A percentile compares a stretch with the other conserved stretches of the same genome.
These are phyloP conservation scores for Colletotrichum filicis DNA, from an alignment of 2,329 filamentous ascomycete genomes.

Conservation along the genomic window DNA sequence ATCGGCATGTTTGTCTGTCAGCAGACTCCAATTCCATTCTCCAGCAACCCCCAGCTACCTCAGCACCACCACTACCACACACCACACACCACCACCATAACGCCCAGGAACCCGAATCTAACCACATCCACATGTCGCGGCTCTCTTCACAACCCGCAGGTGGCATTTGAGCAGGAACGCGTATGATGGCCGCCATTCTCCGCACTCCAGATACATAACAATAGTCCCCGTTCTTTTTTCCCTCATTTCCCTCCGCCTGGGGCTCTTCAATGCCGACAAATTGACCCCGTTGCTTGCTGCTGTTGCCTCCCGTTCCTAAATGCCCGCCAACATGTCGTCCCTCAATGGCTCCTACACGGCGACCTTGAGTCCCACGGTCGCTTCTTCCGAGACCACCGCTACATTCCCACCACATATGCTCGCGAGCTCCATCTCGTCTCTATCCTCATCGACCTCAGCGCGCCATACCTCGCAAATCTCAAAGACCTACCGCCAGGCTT, in stretches of 20 bases:
- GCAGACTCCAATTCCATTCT: conserved; percentile 30
- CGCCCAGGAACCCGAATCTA: conserved; percentile 25
- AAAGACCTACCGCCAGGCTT: conserved; percentile 93
- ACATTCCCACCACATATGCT: conserved; percentile 63
- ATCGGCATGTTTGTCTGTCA: conserved; percentile 28
- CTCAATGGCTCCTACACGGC: conserved; percentile 53
- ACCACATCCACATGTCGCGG: conserved; percentile 37
- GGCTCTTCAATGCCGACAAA: conserved; percentile 33
- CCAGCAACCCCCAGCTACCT: neutral
- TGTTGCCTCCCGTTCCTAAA: conserved; percentile 12
- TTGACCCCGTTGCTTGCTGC: conserved; percentile 18
- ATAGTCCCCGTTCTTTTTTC: conserved; percentile 31
- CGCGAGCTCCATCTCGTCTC: conserved; percentile 76
- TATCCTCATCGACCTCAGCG: conserved; percentile 69
- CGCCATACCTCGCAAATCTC: conserved; percentile 81
- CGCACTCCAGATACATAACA: conserved; percentile 35
- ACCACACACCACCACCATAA: conserved; percentile 12
- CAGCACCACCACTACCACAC: conserved; percentile 13
- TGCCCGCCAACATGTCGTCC: conserved; percentile 52
- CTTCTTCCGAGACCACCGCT: conserved; percentile 40
- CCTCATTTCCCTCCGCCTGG: conserved; percentile 32
- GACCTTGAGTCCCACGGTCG: conserved; percentile 57
- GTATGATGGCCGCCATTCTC: conserved; percentile 37
- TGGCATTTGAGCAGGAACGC: conserved; percentile 36
- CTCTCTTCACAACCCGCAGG: conserved; percentile 18